These are phyloP conservation scores for Arabidopsis suecica DNA, from an alignment of 345 rosid genomes.

Conservation along the genomic window DNA sequence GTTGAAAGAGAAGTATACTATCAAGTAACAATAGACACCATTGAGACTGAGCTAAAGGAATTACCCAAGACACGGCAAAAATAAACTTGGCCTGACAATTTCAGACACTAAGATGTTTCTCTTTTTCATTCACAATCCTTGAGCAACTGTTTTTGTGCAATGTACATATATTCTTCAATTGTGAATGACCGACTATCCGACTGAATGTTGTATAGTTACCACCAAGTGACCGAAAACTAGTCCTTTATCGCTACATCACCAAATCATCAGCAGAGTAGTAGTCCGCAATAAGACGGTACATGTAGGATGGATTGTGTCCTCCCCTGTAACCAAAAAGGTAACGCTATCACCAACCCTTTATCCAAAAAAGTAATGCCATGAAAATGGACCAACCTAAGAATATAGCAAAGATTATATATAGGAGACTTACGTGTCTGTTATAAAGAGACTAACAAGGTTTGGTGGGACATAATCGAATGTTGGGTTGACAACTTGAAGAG, in stretches of 20 bases:
- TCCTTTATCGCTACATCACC: constrained; percentile 55
- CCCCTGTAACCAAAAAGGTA: constrained; percentile 61
- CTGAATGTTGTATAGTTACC: constrained; percentile 1
- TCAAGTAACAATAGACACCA: constrained; percentile 12
- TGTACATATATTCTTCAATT: constrained; percentile 40
- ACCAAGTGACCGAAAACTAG: constrained; percentile 17
- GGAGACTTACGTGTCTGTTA: constrained; percentile 92
- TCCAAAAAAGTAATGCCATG: neutral
- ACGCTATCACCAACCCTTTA: neutral
- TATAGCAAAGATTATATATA: neutral
- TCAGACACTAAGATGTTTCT: constrained; percentile 31
- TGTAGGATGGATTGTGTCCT: constrained; percentile 97
- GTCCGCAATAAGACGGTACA: constrained; percentile 96
- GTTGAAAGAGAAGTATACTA: neutral
- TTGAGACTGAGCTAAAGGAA: constrained; percentile 8
- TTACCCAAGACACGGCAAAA: constrained; percentile 37
- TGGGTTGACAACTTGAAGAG: constrained; percentile 95
- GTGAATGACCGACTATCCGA: constrained; percentile 25
- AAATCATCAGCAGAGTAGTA: constrained; percentile 97
- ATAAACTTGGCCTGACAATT: constrained; percentile 35
- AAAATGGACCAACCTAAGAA: neutral
- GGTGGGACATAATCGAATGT: constrained; percentile 96
- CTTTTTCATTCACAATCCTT: constrained; percentile 34
- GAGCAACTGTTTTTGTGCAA: constrained; percentile 30
- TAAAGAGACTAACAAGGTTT: constrained; percentile 92